Evolutionary conservation across 1,284 basidiomycete genomes (phyloP).

Genomic region (Rhodotorula sp.): DNA sequence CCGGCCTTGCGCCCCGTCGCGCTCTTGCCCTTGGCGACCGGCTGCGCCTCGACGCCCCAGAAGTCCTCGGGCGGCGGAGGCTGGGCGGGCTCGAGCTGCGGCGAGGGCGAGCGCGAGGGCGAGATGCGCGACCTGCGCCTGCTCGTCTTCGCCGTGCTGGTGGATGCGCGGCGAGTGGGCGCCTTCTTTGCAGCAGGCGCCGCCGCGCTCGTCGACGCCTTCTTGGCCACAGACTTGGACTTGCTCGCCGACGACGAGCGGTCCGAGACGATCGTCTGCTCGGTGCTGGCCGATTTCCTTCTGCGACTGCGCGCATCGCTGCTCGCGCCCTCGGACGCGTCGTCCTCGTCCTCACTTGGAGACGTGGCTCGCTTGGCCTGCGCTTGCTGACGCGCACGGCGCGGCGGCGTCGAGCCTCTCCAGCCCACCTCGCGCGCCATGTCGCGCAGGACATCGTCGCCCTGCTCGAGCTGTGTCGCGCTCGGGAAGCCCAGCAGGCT

Average conservation of each 20-base stretch:
- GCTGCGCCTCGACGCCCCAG: constrained; percentile 18
- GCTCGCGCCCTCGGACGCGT: background rate
- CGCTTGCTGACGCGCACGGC: background rate
- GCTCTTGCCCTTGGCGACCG: background rate
- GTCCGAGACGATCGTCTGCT: constrained; percentile 21
- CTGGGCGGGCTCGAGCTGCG: constrained; percentile 7
- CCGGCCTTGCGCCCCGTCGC: constrained; percentile 7
- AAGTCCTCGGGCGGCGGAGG: constrained; percentile 22
- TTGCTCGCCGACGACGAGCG: constrained; percentile 13
- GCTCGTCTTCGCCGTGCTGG: background rate
- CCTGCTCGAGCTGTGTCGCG: constrained; percentile 19
- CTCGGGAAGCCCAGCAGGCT: background rate
- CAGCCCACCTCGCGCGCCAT: constrained; percentile 16
- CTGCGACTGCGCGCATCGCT: background rate
- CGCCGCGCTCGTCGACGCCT: background rate
- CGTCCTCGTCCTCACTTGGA: background rate
- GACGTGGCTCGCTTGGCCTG: background rate
- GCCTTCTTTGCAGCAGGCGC: background rate
- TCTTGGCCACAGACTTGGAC: background rate
- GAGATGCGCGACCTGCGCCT: constrained; percentile 6
- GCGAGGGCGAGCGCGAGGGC: constrained; percentile 8
- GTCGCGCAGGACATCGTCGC: background rate
- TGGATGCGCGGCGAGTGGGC: background rate
- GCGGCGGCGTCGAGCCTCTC: constrained; percentile 12
- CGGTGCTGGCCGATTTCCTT: constrained; percentile 12